These are phyloP conservation scores for Macrotyloma uniflorum DNA, from an alignment of 306 rosid genomes.

Conservation along the genomic window DNA sequence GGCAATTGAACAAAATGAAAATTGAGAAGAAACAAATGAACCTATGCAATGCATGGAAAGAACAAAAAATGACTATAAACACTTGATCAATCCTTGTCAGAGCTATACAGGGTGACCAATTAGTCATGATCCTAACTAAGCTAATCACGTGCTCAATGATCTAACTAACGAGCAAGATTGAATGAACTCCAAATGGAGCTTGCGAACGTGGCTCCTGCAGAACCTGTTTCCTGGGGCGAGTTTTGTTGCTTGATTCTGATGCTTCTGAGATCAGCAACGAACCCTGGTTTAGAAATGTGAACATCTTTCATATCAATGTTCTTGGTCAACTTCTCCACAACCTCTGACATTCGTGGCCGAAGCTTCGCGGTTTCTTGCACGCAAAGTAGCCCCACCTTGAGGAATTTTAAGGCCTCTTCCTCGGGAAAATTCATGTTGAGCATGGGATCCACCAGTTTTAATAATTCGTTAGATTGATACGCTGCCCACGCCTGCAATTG, in stretches of 20 bases:
- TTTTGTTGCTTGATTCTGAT: conserved; percentile 50
- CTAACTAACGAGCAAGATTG: conserved; percentile 47
- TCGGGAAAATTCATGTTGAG: conserved; percentile 45
- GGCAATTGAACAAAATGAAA: background rate
- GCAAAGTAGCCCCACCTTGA: conserved; percentile 81
- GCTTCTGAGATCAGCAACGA: conserved; percentile 72
- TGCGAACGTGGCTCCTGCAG: conserved; percentile 37
- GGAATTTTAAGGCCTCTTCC: conserved; percentile 64
- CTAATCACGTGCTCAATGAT: background rate
- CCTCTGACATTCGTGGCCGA: conserved; percentile 71
- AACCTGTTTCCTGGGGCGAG: conserved; percentile 44
- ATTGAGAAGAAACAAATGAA: background rate
- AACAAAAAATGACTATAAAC: background rate
- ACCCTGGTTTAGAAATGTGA: conserved; percentile 69
- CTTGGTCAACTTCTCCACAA: conserved; percentile 51
- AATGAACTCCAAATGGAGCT: conserved; percentile 41
- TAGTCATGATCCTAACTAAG: background rate
- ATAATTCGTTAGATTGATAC: conserved; percentile 45
- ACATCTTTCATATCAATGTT: conserved; percentile 41
- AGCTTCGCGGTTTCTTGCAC: conserved; percentile 73
- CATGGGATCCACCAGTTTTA: conserved; percentile 61
- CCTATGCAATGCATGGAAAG: background rate
- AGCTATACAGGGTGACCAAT: conserved; percentile 23
- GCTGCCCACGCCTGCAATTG: conserved; percentile 80
- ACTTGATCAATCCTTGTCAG: background rate